Evolutionary conservation across 1,284 basidiomycete genomes (phyloP), one percentile per base, ranked within the genome.

Genomic region (Austroboletus niveus): DNA sequence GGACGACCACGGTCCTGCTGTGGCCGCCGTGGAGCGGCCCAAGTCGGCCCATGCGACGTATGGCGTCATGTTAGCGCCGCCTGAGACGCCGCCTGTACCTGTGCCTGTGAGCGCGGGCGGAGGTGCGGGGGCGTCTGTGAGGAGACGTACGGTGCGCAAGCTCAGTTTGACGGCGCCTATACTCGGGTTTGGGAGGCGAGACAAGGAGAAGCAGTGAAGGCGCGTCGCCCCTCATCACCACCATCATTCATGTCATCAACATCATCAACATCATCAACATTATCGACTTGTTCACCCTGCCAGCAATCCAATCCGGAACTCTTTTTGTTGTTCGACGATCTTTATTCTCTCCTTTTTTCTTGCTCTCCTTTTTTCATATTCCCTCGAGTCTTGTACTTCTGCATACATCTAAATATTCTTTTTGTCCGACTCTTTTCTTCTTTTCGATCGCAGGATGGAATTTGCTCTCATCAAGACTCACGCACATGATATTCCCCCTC

Each of bases 121-220:
- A 24, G 22, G 22, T 42, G 61, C 60, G 35, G 45, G 60, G 2
- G 58, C 52, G 47, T 53, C 62, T 2, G 60, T 58, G 30, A 52
- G 69, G 36, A 82, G 75, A 62, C 73, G 76, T 24, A 74, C 81
- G 51, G 76, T 72, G 60, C 72, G 86, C 49, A 89, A 89, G 72
- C 66, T 89, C 69, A 89, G 87, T 64, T 70, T 89, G 52, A 79
- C 78, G 22, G 75, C 79, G 45, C 79, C 82, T 48, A 80, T 82
- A 62, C 75, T 85, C 4, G 72, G 81, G 35, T 80, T 88, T 60
- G 82, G 78, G 49, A 75, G 73, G 63, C 74, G 74, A 56, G 80
- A 79, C 48, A 70, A 60, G 51, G 56, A 64, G n/a, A 64, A 52
- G 50, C 50, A 58, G 6, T 64, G 47, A 57, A 66, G 36, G 8